Conservation (phyloP, 2,329 filamentous ascomycete species). For the Colletotrichum sojae region DNA sequence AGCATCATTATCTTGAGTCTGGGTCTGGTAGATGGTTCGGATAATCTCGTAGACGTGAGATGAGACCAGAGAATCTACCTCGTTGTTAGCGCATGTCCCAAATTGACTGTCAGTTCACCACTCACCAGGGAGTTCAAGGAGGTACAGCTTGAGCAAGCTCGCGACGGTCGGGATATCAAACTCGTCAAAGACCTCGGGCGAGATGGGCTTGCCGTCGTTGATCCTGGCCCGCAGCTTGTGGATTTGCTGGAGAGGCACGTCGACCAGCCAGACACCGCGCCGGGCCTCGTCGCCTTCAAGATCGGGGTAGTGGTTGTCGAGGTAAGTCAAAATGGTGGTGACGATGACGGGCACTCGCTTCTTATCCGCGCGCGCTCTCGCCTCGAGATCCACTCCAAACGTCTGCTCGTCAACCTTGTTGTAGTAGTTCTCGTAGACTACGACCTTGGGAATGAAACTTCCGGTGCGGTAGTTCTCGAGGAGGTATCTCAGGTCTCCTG, state of each 20-base stretch:
- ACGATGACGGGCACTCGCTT: constrained; percentile 95
- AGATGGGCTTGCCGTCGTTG: constrained; percentile 88
- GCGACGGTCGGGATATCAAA: constrained; percentile 97
- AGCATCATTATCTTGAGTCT: constrained; percentile 77
- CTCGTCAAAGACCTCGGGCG: constrained; percentile 82
- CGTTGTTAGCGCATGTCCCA: constrained; percentile 45
- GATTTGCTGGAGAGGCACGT: constrained; percentile 87
- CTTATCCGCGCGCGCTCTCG: constrained; percentile 90
- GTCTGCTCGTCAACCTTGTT: constrained; percentile 98
- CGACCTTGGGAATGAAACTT: constrained; percentile 89
- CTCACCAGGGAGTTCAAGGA: constrained; percentile 93
- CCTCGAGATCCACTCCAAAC: constrained; percentile 98
- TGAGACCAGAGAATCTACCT: constrained; percentile 92
- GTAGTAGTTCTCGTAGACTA: constrained; percentile 99
- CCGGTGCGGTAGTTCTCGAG: constrained; percentile 98
- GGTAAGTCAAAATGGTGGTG: constrained; percentile 92
- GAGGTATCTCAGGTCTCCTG: constrained; percentile 90
- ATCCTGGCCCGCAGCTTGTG: constrained; percentile 87
- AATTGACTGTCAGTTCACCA: background rate
- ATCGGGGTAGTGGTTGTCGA: constrained; percentile 97
- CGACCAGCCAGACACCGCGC: constrained; percentile 92
- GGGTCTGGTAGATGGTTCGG: constrained; percentile 92
- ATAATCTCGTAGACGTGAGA: constrained; percentile 99
- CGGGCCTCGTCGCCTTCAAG: constrained; percentile 96
- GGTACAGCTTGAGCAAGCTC: constrained; percentile 91